Percentiles rank a stretch among this genome's conserved stretches.
phyloP scores from a whole-genome alignment of 2,329 filamentous ascomycete species.

The Talaromyces rugulosus region DNA sequence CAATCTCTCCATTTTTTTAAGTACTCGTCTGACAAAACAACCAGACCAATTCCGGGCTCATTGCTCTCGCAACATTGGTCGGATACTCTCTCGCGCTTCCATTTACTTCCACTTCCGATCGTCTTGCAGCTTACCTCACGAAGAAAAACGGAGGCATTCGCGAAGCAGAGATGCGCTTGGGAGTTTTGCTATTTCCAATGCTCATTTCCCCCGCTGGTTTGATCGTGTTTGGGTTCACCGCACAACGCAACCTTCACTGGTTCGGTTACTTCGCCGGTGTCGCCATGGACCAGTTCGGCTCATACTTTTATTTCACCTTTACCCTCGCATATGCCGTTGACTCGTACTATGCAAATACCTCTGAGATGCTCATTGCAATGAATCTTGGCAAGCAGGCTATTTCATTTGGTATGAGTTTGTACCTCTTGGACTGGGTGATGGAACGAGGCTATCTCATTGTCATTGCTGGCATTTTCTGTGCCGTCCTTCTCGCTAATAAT shows the following conservation, averaged over 20 bases:
- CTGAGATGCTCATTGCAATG: constrained; percentile 60
- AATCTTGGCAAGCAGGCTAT: constrained; percentile 56
- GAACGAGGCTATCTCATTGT: constrained; percentile 48
- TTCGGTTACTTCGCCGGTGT: constrained; percentile 48
- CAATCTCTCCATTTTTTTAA: not conserved
- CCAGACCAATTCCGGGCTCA: constrained; percentile 42
- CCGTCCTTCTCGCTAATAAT: constrained; percentile 49
- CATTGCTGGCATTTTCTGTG: constrained; percentile 50
- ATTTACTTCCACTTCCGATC: constrained; percentile 40
- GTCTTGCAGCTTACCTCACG: constrained; percentile 34
- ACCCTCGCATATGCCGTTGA: constrained; percentile 60
- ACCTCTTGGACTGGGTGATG: constrained; percentile 50
- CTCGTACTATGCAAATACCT: constrained; percentile 55
- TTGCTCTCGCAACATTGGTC: constrained; percentile 37
- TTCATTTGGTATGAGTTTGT: constrained; percentile 50
- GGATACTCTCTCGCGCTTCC: constrained; percentile 42
- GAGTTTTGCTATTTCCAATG: constrained; percentile 27
- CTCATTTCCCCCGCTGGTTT: constrained; percentile 28
- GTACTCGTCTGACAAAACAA: not conserved
- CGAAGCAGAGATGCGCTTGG: constrained; percentile 40
- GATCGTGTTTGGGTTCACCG: constrained; percentile 30
- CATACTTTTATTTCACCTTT: constrained; percentile 56
- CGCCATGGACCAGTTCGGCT: constrained; percentile 46
- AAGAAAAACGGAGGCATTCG: constrained; percentile 36
- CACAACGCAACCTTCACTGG: constrained; percentile 29